Evolutionary conservation across 2,329 filamentous ascomycete species (phyloP).

Genomic region (Monilinia laxa): DNA sequence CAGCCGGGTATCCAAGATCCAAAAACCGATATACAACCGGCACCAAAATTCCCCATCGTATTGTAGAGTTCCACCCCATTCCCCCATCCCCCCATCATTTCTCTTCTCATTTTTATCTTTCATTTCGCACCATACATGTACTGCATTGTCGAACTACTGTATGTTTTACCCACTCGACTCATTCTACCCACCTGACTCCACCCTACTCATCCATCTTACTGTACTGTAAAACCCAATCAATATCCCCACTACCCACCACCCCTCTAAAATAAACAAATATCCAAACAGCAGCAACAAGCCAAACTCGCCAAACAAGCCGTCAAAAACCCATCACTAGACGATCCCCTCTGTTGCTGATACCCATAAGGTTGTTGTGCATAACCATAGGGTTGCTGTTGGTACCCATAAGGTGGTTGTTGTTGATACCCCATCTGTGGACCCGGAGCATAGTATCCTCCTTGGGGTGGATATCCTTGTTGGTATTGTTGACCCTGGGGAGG

Average conservation of each 20-base stretch:
- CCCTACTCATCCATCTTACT: background rate
- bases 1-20: no score
- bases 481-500: conserved; percentile 18
- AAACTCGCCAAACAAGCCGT: conserved; percentile 46
- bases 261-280: conserved; percentile 47
- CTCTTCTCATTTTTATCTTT: no score
- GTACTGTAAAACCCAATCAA: background rate
- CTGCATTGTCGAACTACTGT: no score
- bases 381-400: conserved; percentile 34
- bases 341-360: conserved; percentile 42
- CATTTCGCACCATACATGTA: no score
- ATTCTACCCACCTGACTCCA: background rate
- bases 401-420: conserved; percentile 27
- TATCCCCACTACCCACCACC: background rate
- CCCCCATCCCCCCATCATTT: no score
- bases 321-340: conserved; percentile 44
- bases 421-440: conserved; percentile 34
- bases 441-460: conserved; percentile 32
- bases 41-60: no score
- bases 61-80: no score
- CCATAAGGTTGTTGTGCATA: conserved; percentile 33
- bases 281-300: conserved; percentile 54
- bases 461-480: conserved; percentile 20
- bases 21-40: no score
- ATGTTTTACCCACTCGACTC: no score